Evolutionary conservation across 139 green algal species (phyloP).

Genomic region (Micromonas pusilla): DNA sequence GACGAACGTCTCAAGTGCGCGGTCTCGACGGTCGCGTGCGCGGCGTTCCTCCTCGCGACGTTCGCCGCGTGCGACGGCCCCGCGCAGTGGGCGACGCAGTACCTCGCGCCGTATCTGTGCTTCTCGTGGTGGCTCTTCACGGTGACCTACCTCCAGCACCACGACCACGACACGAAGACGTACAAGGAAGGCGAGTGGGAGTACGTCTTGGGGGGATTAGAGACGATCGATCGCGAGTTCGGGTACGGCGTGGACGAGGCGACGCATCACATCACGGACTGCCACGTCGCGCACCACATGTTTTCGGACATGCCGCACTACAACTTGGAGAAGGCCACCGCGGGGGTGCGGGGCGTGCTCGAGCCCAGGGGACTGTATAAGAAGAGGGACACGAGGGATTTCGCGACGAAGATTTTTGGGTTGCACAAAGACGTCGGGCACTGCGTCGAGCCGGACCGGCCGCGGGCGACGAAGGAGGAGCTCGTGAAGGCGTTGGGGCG

Average conservation of each 20-base stretch:
- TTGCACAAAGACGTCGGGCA: slow-evolving; percentile 16
- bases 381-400: slow-evolving; percentile 10
- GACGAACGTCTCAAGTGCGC: slow-evolving; percentile 17
- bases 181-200: slow-evolving; percentile 22
- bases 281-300: slow-evolving; percentile 85
- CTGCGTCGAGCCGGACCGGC: neutral
- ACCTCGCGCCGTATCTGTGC: neutral
- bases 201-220: slow-evolving; percentile 3
- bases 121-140: slow-evolving; percentile 24
- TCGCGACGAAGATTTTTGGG: neutral
- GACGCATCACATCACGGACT: slow-evolving; percentile 85
- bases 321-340: slow-evolving; percentile 76
- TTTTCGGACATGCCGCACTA: slow-evolving; percentile 91
- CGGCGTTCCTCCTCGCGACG: slow-evolving; percentile 1
- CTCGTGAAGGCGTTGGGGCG: neutral
- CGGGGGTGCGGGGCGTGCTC: slow-evolving; percentile 42
- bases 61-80: neutral
- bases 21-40: neutral
- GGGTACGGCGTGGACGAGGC: slow-evolving; percentile 55
- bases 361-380: slow-evolving; percentile 13
- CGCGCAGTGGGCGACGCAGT: neutral
- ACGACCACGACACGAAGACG: slow-evolving; percentile 19
- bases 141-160: slow-evolving; percentile 23
- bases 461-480: neutral
- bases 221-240: slow-evolving; percentile 21